Base-by-base conservation (phyloP, 257 asterid species). In the Nicotiana attenuata region DNA sequence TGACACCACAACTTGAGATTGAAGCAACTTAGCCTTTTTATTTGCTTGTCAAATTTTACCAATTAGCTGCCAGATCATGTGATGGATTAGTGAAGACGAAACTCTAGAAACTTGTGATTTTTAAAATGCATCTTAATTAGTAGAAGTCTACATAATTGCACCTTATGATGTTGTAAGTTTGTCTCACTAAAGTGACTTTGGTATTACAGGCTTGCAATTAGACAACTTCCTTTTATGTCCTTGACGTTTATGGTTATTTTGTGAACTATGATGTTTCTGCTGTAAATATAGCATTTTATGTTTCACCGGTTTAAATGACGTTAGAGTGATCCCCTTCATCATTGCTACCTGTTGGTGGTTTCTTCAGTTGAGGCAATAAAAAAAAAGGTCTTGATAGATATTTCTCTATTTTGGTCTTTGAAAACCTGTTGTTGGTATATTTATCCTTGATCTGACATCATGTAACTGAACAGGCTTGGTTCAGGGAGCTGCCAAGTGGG, bases 401-500 rank as follows among this genome's bases (percentile, higher is more conserved):
- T 69, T 69, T 69, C 77, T 41, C 41, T 69, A 35, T 8, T 8
- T 41, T 41, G 50, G 50, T 41, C 5, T 41, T 41, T 41, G 50
- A 41, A 41, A 8, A 41, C 10, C 50, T 8, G 50, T 2, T 41
- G 50, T 8, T 57, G 31, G 26, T 83, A 8, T 73, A 4, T 75
- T 50, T 26, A 4, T 13, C 50, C 76, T 73, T 65, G 38, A 64
- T 71, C 77, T 47, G 38, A 11, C 50, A 69, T 68, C 28, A 16
- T 75, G 50, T 83, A 81, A 57, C 80, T 45, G 22, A 81, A 80
- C 80, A 96, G 99, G 97, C 99, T 91, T 96, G 99, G 99, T 94
- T 96, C 88, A 90, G 99, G 81, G 99, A 96, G 85, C 98, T 96
- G 53, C 99, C 99, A 2, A 87, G 88, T 50, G 99, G 99, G n/a